phyloP scores from a whole-genome alignment of 805 yeast genomes.

The Candida railenensis region DNA sequence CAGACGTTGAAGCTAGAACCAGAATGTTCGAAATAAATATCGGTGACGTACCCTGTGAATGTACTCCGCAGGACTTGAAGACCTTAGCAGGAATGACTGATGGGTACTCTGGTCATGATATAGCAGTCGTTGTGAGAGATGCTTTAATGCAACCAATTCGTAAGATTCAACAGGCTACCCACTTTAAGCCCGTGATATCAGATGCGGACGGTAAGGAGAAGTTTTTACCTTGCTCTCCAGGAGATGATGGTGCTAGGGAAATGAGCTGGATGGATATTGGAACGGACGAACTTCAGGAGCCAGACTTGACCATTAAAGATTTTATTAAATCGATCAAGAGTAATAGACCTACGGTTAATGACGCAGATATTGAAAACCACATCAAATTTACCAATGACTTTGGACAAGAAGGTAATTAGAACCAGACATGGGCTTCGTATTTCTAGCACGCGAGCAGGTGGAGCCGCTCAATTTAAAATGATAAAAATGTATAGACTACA shows the following conservation, averaged over 20 bases:
- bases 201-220: slow-evolving; percentile 43
- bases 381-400: slow-evolving; percentile 89
- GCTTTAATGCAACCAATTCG: slow-evolving; percentile 98
- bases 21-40: slow-evolving; percentile 93
- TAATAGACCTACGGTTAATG: slow-evolving; percentile 94
- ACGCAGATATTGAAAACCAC: slow-evolving; percentile 76
- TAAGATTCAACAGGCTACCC: slow-evolving; percentile 93
- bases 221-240: slow-evolving; percentile 94
- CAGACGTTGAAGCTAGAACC: slow-evolving; percentile 89
- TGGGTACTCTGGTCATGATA: slow-evolving; percentile 97
- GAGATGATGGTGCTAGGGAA: slow-evolving; percentile 82
- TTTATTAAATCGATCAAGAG: slow-evolving; percentile 88
- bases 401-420: slow-evolving; percentile 91
- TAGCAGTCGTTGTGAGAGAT: slow-evolving; percentile 94
- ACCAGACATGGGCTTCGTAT: no score
- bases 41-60: slow-evolving; percentile 82
- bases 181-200: slow-evolving; percentile 65
- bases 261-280: slow-evolving; percentile 92
- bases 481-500: neutral
- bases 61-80: slow-evolving; percentile 70
- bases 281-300: slow-evolving; percentile 87
- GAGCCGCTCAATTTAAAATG: no score
- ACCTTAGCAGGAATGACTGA: slow-evolving; percentile 89
- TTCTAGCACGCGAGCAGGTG: no score
- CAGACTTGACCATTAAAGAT: slow-evolving; percentile 85